phyloP scores from a whole-genome alignment of 1,284 basidiomycete species.

The Blastosporella zonata region DNA sequence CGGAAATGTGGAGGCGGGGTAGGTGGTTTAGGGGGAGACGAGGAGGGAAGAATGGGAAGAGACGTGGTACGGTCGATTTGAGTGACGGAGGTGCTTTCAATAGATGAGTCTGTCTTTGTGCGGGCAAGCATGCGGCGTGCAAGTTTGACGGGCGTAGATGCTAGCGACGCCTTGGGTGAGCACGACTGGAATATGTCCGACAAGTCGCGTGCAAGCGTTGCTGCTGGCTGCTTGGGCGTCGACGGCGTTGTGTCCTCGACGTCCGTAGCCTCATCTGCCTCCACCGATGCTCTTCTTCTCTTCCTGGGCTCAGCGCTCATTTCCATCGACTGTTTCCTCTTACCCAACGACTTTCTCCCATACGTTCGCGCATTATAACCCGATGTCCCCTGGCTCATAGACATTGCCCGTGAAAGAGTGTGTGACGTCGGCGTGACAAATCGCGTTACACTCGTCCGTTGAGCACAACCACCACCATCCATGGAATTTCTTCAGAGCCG shows the following conservation, averaged over 20 bases:
- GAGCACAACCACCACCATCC: conserved; percentile 10
- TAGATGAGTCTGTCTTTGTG: conserved; percentile 55
- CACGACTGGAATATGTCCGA: conserved; percentile 36
- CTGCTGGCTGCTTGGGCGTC: conserved; percentile 4
- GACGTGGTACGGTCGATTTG: conserved; percentile 36
- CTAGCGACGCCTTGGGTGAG: conserved; percentile 24
- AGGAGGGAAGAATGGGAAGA: conserved; percentile 30
- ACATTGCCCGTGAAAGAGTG: conserved; percentile 8
- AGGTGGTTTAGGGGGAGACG: conserved; percentile 20
- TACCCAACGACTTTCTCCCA: conserved; percentile 33
- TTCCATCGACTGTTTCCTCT: conserved; percentile 27
- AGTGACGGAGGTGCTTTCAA: conserved; percentile 30
- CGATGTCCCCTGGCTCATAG: conserved; percentile 13
- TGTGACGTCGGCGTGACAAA: conserved; percentile 25
- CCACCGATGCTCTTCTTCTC: conserved; percentile 28
- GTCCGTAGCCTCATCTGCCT: conserved; percentile 18
- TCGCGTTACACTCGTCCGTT: conserved; percentile 19
- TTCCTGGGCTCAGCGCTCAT: conserved; percentile 22
- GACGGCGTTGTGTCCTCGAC: conserved; percentile 16
- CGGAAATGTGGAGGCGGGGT: conserved; percentile 16
- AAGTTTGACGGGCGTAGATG: conserved; percentile 37
- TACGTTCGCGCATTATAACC: conserved; percentile 39
- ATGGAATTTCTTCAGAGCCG: conserved; percentile 60
- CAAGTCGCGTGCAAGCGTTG: conserved; percentile 29
- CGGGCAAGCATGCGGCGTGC: conserved; percentile 47